Evolutionary conservation across 495 filamentous ascomycete genomes (phyloP).

Genomic region (Neurospora tetraspora): DNA sequence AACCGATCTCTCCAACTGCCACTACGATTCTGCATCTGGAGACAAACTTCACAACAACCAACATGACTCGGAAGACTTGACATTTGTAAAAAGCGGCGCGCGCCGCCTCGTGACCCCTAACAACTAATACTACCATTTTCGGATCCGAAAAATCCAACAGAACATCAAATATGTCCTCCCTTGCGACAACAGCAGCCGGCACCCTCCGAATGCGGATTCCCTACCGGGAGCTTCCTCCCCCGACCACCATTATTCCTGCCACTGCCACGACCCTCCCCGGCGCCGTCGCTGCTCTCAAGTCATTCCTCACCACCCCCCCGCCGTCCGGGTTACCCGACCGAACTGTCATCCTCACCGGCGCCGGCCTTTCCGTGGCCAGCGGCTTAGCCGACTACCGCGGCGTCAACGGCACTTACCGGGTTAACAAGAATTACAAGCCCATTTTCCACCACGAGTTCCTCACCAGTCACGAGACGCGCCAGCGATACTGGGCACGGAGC

Average conservation of each 20-base stretch:
- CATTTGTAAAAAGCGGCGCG: neutral
- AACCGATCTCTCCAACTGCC: neutral
- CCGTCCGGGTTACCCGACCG: constrained; percentile 30
- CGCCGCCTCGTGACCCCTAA: neutral
- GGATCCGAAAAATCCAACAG: neutral
- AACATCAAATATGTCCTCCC: constrained; percentile 43
- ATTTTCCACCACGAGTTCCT: constrained; percentile 91
- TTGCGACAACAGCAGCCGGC: constrained; percentile 30
- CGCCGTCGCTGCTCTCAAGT: constrained; percentile 63
- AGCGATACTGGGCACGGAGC: constrained; percentile 92
- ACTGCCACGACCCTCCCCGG: constrained; percentile 58
- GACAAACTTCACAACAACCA: neutral
- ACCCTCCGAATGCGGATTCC: constrained; percentile 62
- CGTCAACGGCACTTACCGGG: constrained; percentile 78
- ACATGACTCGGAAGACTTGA: neutral
- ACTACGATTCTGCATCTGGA: neutral
- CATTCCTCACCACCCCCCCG: constrained; percentile 58
- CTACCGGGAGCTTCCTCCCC: constrained; percentile 76
- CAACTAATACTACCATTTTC: neutral
- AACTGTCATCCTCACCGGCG: constrained; percentile 75
- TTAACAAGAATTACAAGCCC: constrained; percentile 80
- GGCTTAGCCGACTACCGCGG: constrained; percentile 92
- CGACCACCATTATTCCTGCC: constrained; percentile 61
- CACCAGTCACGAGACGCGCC: constrained; percentile 71
- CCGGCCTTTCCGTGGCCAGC: constrained; percentile 87